Evolutionary conservation across 768 basidiomycete genomes (phyloP).

Genomic region (Leccinum variicolor): DNA sequence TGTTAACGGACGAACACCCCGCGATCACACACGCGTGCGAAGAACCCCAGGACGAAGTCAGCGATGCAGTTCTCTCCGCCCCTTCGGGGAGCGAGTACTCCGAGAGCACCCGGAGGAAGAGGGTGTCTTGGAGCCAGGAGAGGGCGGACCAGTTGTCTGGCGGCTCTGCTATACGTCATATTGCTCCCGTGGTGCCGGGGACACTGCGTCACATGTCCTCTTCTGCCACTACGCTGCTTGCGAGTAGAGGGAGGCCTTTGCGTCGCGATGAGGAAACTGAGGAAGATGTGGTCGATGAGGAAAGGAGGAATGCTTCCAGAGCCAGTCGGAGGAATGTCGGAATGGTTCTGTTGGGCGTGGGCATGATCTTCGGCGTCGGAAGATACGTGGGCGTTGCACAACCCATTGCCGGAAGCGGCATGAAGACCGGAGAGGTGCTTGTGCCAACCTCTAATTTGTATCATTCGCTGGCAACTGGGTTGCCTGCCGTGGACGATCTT

Average conservation of each 20-base stretch:
- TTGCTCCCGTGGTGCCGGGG: slow-evolving; percentile 30
- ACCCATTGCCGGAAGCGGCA: slow-evolving; percentile 24
- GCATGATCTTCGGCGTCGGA: slow-evolving; percentile 70
- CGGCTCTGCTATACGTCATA: slow-evolving; percentile 39
- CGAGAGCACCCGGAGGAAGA: slow-evolving; percentile 57
- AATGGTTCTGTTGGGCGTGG: slow-evolving; percentile 79
- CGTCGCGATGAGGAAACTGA: slow-evolving; percentile 35
- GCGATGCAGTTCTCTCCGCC: slow-evolving; percentile 51
- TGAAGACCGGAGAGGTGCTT: slow-evolving; percentile 49
- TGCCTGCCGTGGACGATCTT: slow-evolving; percentile 12
- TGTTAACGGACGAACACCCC: slow-evolving; percentile 18
- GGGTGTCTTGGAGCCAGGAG: slow-evolving; percentile 71
- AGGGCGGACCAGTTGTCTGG: slow-evolving; percentile 53
- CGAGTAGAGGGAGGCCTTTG: slow-evolving; percentile 43
- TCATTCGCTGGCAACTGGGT: background rate
- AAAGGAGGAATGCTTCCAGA: slow-evolving; percentile 45
- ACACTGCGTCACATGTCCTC: slow-evolving; percentile 30
- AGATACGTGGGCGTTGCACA: slow-evolving; percentile 38
- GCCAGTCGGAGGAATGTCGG: slow-evolving; percentile 68
- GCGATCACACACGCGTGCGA: slow-evolving; percentile 19
- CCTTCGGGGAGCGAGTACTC: slow-evolving; percentile 79
- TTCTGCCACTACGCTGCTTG: slow-evolving; percentile 19
- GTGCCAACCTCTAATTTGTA: slow-evolving; percentile 11
- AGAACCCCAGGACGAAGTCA: slow-evolving; percentile 37
- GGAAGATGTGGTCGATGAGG: slow-evolving; percentile 22